Conservation (phyloP, 768 basidiomycete species). For the Lactifluus subvellereus region DNA sequence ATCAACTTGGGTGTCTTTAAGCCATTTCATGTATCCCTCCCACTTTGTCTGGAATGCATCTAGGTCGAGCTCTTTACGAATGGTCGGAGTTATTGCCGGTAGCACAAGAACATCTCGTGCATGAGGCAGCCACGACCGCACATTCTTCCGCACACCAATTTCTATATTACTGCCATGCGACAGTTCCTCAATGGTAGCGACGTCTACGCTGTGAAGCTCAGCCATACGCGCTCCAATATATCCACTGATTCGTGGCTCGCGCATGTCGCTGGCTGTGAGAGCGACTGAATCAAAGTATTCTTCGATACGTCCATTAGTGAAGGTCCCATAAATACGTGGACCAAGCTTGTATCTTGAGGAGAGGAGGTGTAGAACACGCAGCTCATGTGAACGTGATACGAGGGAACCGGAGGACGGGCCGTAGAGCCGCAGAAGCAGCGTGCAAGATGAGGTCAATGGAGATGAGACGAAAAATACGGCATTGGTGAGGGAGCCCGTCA, state of each 20-base stretch:
- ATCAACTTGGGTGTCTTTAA: slow-evolving; percentile 50
- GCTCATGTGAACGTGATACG: slow-evolving; percentile 83
- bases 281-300: slow-evolving; percentile 91
- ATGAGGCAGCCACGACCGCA: slow-evolving; percentile 61
- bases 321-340: slow-evolving; percentile 89
- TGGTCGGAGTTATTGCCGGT: slow-evolving; percentile 41
- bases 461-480: slow-evolving; percentile 95
- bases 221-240: slow-evolving; percentile 96
- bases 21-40: slow-evolving; percentile 64
- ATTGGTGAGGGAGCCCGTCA: slow-evolving; percentile 92
- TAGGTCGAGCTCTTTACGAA: slow-evolving; percentile 55
- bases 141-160: slow-evolving; percentile 58
- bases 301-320: slow-evolving; percentile 91
- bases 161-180: slow-evolving; percentile 48
- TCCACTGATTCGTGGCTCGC: slow-evolving; percentile 66
- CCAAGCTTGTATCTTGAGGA: slow-evolving; percentile 86
- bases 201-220: slow-evolving; percentile 89
- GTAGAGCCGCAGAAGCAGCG: slow-evolving; percentile 86
- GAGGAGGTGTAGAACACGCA: slow-evolving; percentile 83
- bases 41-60: slow-evolving; percentile 58
- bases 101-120: slow-evolving; percentile 74
- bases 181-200: slow-evolving; percentile 52
- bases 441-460: slow-evolving; percentile 45
- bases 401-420: slow-evolving; percentile 81
- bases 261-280: slow-evolving; percentile 69